These are phyloP conservation scores for Fraxinus velutina DNA, from an alignment of 305 asterid species.

Conservation along the genomic window DNA sequence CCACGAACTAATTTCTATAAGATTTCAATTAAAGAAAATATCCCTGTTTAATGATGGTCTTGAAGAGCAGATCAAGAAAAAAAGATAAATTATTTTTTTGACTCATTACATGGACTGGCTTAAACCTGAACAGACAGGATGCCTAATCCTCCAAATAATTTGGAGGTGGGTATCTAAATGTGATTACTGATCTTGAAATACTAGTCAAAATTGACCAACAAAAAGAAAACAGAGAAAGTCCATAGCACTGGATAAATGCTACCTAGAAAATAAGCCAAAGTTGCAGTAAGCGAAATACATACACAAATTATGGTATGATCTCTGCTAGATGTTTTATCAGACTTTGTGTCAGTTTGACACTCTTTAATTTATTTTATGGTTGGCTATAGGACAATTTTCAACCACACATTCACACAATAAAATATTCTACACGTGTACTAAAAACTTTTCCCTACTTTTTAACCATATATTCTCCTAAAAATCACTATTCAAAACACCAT, in stretches of 20 bases:
- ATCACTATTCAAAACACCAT: too few relatives aligned
- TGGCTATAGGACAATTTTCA: too few relatives aligned
- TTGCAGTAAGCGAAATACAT: neutral
- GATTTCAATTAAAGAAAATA: neutral
- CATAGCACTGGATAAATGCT: neutral
- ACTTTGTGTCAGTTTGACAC: neutral
- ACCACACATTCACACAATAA: too few relatives aligned
- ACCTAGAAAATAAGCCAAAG: neutral
- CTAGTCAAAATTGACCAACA: neutral
- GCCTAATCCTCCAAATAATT: neutral
- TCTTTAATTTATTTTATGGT: too few relatives aligned
- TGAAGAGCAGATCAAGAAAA: conserved; percentile 11
- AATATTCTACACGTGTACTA: too few relatives aligned
- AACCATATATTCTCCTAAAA: neutral
- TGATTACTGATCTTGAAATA: neutral
- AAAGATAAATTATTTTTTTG: neutral
- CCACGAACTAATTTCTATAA: neutral
- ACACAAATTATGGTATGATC: neutral
- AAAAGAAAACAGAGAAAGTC: neutral
- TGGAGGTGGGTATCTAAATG: conserved; percentile 6
- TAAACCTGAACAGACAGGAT: neutral
- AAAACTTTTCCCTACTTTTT: neutral
- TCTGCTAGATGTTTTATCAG: neutral
- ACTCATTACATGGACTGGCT: neutral
- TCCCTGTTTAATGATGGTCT: neutral